Conservation (phyloP, 1,139 yeast species). For the Pichia sp. region DNA sequence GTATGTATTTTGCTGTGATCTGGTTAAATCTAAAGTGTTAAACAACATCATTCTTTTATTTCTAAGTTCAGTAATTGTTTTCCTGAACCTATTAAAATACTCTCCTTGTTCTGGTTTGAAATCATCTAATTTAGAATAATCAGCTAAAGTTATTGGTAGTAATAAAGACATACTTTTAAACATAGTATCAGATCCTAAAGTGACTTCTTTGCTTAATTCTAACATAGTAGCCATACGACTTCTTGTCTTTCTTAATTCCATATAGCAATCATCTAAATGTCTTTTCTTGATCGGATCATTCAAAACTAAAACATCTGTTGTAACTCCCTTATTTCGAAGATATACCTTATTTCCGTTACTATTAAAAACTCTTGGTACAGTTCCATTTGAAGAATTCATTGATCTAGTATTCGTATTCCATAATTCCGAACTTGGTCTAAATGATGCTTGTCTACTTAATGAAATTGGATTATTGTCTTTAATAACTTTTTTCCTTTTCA, state of each 20-base stretch:
- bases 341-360: conserved; percentile 4
- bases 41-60: conserved; percentile 12
- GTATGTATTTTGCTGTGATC: background rate
- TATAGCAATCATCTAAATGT: conserved; percentile 36
- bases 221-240: conserved; percentile 39
- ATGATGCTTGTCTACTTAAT: conserved; percentile 12
- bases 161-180: conserved; percentile 49
- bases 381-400: too few species aligned
- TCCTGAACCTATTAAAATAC: conserved; percentile 44
- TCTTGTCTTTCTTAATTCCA: conserved; percentile 42
- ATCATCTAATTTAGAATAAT: conserved; percentile 40
- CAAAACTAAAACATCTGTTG: conserved; percentile 9
- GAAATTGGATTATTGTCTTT: background rate
- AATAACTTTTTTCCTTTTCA: background rate
- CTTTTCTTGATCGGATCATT: conserved; percentile 20
- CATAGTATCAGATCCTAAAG: conserved; percentile 43
- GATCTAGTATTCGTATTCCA: background rate
- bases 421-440: conserved; percentile 15
- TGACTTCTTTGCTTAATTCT: conserved; percentile 35
- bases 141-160: conserved; percentile 50
- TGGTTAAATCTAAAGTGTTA: conserved; percentile 6
- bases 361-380: conserved; percentile 1
- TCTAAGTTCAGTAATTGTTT: conserved; percentile 35
- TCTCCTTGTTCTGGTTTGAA: conserved; percentile 36
- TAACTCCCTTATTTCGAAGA: conserved; percentile 12